Conservation (phyloP, 2,329 filamentous ascomycete genomes). For the Cryphonectria carpinicola region DNA sequence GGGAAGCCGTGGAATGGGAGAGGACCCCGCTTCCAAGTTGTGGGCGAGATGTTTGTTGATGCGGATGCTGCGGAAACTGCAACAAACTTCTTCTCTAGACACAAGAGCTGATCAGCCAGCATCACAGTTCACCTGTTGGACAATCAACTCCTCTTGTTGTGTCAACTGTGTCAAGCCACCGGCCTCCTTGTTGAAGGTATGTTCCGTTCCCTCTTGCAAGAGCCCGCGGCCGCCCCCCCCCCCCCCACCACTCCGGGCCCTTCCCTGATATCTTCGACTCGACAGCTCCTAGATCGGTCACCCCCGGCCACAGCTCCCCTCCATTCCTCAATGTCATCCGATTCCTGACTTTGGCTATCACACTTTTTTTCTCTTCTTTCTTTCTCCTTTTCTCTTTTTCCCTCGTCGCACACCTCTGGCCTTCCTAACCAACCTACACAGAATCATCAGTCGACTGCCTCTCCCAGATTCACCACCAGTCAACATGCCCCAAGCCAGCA, state of each 20-base stretch:
- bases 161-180: conserved; percentile 1
- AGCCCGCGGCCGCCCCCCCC: neutral
- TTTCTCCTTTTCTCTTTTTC: too few relatives aligned
- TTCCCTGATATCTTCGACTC: neutral
- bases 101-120: neutral
- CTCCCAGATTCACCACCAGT: neutral
- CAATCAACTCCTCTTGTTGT: neutral
- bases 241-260: neutral
- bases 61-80: conserved; percentile 1
- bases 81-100: neutral
- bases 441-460: neutral
- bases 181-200: neutral
- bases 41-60: neutral
- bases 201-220: neutral
- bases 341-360: neutral
- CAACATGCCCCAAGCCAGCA: conserved; percentile 80
- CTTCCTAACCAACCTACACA: neutral
- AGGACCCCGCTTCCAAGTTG: conserved; percentile 29
- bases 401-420: neutral
- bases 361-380: neutral
- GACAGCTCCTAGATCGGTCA: neutral
- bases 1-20: conserved; percentile 24
- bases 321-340: neutral
- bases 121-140: neutral
- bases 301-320: neutral